phyloP scores from a whole-genome alignment of 1,284 basidiomycete genomes.

The Pyrrhoderma noxium region DNA sequence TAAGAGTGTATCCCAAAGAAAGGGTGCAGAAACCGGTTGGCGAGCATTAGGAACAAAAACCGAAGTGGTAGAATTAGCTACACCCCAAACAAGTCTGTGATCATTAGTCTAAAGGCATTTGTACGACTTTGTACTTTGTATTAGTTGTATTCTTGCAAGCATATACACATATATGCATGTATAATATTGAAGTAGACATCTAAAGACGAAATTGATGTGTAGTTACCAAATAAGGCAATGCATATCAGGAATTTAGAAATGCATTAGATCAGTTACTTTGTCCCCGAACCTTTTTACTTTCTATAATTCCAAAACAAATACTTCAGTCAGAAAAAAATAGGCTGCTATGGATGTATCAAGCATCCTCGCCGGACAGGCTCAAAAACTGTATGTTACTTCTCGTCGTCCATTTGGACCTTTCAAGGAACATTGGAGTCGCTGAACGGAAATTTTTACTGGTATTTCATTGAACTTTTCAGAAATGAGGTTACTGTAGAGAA shows the following conservation, averaged over 20 bases:
- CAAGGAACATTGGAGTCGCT: constrained; percentile 22
- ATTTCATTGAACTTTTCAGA: constrained; percentile 31
- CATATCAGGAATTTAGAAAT: background rate
- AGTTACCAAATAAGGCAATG: background rate
- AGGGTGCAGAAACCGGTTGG: constrained; percentile 70
- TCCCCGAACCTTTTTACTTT: too few relatives aligned
- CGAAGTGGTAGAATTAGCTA: constrained; percentile 29
- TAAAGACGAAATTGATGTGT: background rate
- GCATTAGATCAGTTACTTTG: background rate
- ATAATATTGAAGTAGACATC: too few relatives aligned
- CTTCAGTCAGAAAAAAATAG: background rate
- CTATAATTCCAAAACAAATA: too few relatives aligned
- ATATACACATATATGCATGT: too few relatives aligned
- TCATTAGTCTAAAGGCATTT: too few relatives aligned
- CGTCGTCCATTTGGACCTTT: background rate
- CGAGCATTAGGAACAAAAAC: constrained; percentile 55
- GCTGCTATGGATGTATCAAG: constrained; percentile 69
- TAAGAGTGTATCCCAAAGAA: constrained; percentile 46
- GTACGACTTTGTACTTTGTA: too few relatives aligned
- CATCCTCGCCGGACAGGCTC: constrained; percentile 61
- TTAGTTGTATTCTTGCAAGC: too few relatives aligned
- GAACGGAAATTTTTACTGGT: constrained; percentile 1
- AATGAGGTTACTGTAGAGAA: constrained; percentile 68
- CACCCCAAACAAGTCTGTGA: too few relatives aligned
- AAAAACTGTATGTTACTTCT: constrained; percentile 45